Evolutionary conservation across 768 basidiomycete species (phyloP).

Genomic region (Tricholoma saponaceum): DNA sequence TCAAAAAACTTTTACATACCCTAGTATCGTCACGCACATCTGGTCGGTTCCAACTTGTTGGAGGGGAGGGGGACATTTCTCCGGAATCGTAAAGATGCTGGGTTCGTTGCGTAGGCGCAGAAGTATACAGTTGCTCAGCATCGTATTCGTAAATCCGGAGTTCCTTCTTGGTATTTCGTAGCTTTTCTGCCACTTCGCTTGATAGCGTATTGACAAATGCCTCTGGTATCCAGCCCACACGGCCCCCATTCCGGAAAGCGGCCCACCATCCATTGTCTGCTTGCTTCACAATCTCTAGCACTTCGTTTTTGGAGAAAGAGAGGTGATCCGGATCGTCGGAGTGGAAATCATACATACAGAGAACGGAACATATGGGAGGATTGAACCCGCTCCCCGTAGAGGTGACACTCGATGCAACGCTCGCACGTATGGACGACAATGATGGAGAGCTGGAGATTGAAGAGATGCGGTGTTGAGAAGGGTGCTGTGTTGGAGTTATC

Average conservation of each 20-base stretch:
- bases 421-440: constrained; percentile 28
- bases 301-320: constrained; percentile 60
- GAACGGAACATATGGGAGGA: constrained; percentile 43
- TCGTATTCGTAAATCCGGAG: constrained; percentile 44
- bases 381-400: constrained; percentile 26
- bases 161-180: constrained; percentile 40
- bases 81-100: constrained; percentile 20
- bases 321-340: constrained; percentile 60
- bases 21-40: neutral
- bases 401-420: constrained; percentile 23
- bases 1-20: neutral
- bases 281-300: constrained; percentile 62
- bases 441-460: constrained; percentile 31
- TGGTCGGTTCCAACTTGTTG: constrained; percentile 3
- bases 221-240: constrained; percentile 74
- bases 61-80: constrained; percentile 6
- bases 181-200: constrained; percentile 44
- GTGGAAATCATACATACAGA: constrained; percentile 67
- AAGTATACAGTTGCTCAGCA: constrained; percentile 40
- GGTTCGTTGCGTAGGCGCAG: constrained; percentile 30
- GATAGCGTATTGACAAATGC: constrained; percentile 60
- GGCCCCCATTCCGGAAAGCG: constrained; percentile 50
- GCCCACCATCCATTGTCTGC: constrained; percentile 83
- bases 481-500: constrained; percentile 28
- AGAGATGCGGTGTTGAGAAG: constrained; percentile 24